phyloP scores from a whole-genome alignment of 2,329 filamentous ascomycete species.

The Pezizomycotina sp. region DNA sequence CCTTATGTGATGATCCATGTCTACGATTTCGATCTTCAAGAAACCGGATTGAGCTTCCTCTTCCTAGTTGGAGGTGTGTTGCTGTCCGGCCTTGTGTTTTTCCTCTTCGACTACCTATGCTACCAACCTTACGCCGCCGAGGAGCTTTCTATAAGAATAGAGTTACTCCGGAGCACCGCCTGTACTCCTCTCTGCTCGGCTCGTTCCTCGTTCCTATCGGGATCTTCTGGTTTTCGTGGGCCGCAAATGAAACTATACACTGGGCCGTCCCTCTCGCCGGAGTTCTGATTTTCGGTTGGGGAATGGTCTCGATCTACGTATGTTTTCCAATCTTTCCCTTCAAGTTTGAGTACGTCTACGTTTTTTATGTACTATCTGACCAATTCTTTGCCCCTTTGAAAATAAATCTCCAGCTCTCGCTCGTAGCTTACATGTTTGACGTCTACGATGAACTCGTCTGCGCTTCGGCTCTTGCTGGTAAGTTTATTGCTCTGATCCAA shows the following conservation, averaged over 20 bases:
- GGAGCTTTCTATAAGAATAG: too few relatives aligned
- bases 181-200: too few relatives aligned
- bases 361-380: too few relatives aligned
- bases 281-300: constrained; percentile 42
- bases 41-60: constrained; percentile 24
- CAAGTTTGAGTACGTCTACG: too few relatives aligned
- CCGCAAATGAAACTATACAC: constrained; percentile 32
- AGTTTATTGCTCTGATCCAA: too few relatives aligned
- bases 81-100: constrained; percentile 20
- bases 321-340: too few relatives aligned
- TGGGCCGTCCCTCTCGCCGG: constrained; percentile 39
- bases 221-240: too few relatives aligned
- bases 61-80: constrained; percentile 20
- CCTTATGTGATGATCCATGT: constrained; percentile 22
- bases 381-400: too few relatives aligned
- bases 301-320: constrained; percentile 45
- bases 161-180: too few relatives aligned
- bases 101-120: constrained; percentile 33
- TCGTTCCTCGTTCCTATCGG: too few relatives aligned
- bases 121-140: too few relatives aligned
- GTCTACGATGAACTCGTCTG: constrained; percentile 40
- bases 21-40: constrained; percentile 21
- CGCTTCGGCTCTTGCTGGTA: constrained; percentile 44
- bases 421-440: constrained; percentile 38
- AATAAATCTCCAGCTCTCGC: too few relatives aligned